Evolutionary conservation across 345 rosid genomes (phyloP).

Genomic region (Ricinus communis): DNA sequence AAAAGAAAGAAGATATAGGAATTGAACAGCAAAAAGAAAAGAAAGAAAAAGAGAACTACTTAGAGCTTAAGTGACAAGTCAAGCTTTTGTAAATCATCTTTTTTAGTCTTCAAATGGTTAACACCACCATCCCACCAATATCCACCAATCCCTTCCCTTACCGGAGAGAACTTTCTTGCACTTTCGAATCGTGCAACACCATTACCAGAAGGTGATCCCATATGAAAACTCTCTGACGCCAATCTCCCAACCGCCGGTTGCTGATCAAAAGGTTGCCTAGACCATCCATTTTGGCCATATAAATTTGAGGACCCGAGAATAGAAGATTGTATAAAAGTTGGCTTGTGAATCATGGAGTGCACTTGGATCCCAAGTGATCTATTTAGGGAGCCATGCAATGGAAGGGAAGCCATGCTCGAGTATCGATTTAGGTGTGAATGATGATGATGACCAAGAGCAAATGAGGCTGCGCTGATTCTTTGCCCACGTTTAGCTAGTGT

Average conservation of each 20-base stretch:
- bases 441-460: conserved; percentile 33
- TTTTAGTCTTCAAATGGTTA: conserved; percentile 48
- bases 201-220: conserved; percentile 27
- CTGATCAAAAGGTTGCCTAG: conserved; percentile 40
- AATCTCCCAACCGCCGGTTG: conserved; percentile 48
- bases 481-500: conserved; percentile 33
- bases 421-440: conserved; percentile 24
- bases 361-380: conserved; percentile 66
- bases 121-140: conserved; percentile 42
- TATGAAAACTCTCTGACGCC: conserved; percentile 25
- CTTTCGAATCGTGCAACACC: conserved; percentile 40
- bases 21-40: not conserved
- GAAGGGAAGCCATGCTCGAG: conserved; percentile 74
- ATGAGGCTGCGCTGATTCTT: conserved; percentile 22
- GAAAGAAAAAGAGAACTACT: conserved; percentile 9
- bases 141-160: conserved; percentile 29
- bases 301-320: conserved; percentile 20
- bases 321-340: conserved; percentile 18
- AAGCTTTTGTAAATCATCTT: conserved; percentile 66
- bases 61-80: conserved; percentile 94
- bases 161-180: conserved; percentile 37
- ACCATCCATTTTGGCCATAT: conserved; percentile 43
- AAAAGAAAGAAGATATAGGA: conserved; percentile 7
- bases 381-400: conserved; percentile 60
- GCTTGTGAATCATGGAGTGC: conserved; percentile 71